Evolutionary conservation across 2,329 filamentous ascomycete genomes (phyloP), one percentile per base, ranked within the genome.

Genomic region (Monosporascus sp.): DNA sequence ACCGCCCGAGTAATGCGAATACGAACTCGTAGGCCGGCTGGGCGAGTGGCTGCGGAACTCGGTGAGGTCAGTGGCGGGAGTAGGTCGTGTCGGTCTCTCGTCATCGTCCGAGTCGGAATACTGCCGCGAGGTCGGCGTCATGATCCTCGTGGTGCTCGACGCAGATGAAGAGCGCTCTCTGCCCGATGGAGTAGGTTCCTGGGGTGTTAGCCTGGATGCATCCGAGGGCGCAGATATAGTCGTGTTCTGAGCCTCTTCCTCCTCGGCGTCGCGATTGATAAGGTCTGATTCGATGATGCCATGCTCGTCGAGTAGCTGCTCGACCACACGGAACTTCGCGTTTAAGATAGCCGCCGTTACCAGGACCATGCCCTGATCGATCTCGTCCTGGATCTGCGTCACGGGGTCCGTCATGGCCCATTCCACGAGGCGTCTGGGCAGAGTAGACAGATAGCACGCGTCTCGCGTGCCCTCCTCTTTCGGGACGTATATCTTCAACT

Each of bases 401-500:
- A n/a, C 28, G 31, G 50, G 50, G 37, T 53, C 50, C 3, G 51
- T 55, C 56, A 56, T 56, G 7, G 56, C 54, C 56, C 56, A 58
- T 18, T 45, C 51, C 7, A 22, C 9, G 15, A 58, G 40, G 1
- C 47, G 48, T 11, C 24, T 38, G 15, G 54, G 54, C n/a, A 58
- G 45, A 15, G 7, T n/a, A 5, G 37, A 41, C 15, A 52, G 38
- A n/a, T 54, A 54, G 1, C 26, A 31, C 3, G 14, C 11, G 11
- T 54, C 37, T 44, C 50, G 50, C 26, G 40, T 20, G 3, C 56
- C 51, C 9, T 59, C 57, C 14, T 67, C 49, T 3, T 53, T 52
- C 0, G 71, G 71, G 0, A 74, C 57, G 18, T 67, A 74, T 0
- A 74, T 51, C 2, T 51, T 37, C 15, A 60, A 11, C 6, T 40